phyloP scores from a whole-genome alignment of 2,329 filamentous ascomycete genomes.

The Seiridium cupressi region DNA sequence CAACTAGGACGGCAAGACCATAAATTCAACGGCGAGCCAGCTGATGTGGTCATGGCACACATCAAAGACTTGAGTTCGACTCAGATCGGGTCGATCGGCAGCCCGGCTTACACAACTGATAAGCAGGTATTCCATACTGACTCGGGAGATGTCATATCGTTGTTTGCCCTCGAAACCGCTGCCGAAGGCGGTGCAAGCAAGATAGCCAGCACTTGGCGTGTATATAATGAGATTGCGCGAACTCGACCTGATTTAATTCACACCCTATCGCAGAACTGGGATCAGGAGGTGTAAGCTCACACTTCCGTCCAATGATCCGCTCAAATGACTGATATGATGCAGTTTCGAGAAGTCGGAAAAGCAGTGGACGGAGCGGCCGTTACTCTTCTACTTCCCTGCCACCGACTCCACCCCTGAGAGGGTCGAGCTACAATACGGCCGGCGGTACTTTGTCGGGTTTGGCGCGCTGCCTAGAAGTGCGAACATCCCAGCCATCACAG shows the following conservation, averaged over 20 bases:
- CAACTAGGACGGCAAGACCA: slow-evolving; percentile 52
- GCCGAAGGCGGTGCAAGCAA: slow-evolving; percentile 56
- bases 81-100: slow-evolving; percentile 44
- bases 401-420: slow-evolving; percentile 45
- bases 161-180: slow-evolving; percentile 53
- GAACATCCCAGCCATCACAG: slow-evolving; percentile 54
- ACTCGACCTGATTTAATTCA: slow-evolving; percentile 58
- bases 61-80: slow-evolving; percentile 56
- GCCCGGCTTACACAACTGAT: slow-evolving; percentile 58
- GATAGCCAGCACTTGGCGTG: slow-evolving; percentile 54
- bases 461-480: slow-evolving; percentile 49
- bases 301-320: neutral
- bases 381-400: slow-evolving; percentile 55
- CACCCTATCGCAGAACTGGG: slow-evolving; percentile 52
- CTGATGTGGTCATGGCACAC: slow-evolving; percentile 55
- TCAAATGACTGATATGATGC: neutral
- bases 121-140: slow-evolving; percentile 66
- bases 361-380: slow-evolving; percentile 46
- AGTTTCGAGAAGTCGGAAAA: slow-evolving; percentile 50
- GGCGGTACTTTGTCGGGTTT: slow-evolving; percentile 58
- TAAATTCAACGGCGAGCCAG: slow-evolving; percentile 39
- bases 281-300: slow-evolving; percentile 41
- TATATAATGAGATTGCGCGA: slow-evolving; percentile 62
- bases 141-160: slow-evolving; percentile 55
- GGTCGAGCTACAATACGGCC: slow-evolving; percentile 59